A percentile compares a stretch with the other conserved stretches of the same genome.
Evolutionary conservation across 139 green algal genomes (phyloP).

Genomic region (Chlorella sp.): DNA sequence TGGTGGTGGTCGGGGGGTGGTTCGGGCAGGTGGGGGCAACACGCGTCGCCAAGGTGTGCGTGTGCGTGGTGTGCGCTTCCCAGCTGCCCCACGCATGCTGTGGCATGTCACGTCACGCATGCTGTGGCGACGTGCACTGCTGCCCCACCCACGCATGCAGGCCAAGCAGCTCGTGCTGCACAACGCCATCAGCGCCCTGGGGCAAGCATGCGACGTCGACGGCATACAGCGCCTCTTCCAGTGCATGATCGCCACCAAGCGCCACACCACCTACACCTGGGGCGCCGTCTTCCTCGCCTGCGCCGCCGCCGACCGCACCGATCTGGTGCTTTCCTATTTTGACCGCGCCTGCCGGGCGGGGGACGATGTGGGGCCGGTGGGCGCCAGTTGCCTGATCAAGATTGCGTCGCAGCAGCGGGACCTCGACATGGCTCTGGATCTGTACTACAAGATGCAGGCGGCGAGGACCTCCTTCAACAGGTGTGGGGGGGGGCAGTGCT

Average conservation of each 20-base stretch:
- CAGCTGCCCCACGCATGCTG: too few species aligned
- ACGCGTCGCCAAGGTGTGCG: too few species aligned
- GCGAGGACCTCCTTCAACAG: neutral
- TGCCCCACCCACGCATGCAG: too few species aligned
- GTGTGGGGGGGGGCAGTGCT: too few species aligned
- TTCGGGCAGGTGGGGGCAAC: too few species aligned
- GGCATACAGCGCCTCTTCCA: neutral
- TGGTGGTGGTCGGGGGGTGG: too few species aligned
- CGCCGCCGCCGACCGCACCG: too few species aligned
- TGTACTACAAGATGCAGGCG: neutral
- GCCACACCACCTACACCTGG: neutral
- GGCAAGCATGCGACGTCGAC: neutral
- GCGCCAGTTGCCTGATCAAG: neutral
- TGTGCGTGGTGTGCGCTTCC: too few species aligned
- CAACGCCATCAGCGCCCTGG: neutral
- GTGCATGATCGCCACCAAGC: neutral
- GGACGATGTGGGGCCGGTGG: neutral
- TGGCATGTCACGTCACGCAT: too few species aligned
- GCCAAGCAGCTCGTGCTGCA: neutral
- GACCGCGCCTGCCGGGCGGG: neutral
- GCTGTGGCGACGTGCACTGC: too few species aligned
- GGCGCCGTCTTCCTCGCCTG: neutral
- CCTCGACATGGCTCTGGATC: neutral
- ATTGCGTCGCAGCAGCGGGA: neutral
- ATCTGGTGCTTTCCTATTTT: neutral